Evolutionary conservation across 108 stramenopile species (phyloP).

Genomic region (Nitzschia sp.): DNA sequence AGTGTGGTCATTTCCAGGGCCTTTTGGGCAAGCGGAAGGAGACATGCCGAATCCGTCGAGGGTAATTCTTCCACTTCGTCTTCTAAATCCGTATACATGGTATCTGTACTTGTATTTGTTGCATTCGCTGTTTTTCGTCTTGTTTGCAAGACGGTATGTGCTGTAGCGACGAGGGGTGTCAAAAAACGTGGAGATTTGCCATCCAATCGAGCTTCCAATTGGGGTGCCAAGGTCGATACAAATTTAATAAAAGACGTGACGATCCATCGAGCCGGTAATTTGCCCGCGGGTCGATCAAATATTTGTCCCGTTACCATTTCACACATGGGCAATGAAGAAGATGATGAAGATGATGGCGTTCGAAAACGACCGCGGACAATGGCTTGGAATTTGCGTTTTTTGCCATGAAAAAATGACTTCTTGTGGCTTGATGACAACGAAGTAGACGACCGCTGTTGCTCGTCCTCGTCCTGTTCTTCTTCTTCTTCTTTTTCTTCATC

Average conservation of each 20-base stretch:
- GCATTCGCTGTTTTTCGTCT: background rate
- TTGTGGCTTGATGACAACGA: too few relatives aligned
- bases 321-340: constrained; percentile 36
- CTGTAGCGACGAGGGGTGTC: constrained; percentile 61
- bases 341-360: too few relatives aligned
- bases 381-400: constrained; percentile 55
- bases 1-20: background rate
- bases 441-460: too few relatives aligned
- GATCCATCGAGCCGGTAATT: constrained; percentile 52
- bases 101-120: too few relatives aligned
- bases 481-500: background rate
- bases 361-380: constrained; percentile 55
- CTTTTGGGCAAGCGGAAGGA: background rate
- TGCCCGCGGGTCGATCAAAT: constrained; percentile 48
- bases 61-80: background rate
- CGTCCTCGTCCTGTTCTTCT: background rate
- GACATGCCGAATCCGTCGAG: background rate
- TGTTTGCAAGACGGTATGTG: constrained; percentile 47
- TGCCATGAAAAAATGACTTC: constrained; percentile 51
- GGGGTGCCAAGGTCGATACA: constrained; percentile 41
- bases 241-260: constrained; percentile 40
- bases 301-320: constrained; percentile 60
- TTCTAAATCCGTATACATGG: background rate
- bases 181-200: constrained; percentile 55
- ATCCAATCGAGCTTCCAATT: constrained; percentile 58